Base-by-base conservation (phyloP, 2,329 filamentous ascomycete genomes). In the Ophiostoma piceae region DNA sequence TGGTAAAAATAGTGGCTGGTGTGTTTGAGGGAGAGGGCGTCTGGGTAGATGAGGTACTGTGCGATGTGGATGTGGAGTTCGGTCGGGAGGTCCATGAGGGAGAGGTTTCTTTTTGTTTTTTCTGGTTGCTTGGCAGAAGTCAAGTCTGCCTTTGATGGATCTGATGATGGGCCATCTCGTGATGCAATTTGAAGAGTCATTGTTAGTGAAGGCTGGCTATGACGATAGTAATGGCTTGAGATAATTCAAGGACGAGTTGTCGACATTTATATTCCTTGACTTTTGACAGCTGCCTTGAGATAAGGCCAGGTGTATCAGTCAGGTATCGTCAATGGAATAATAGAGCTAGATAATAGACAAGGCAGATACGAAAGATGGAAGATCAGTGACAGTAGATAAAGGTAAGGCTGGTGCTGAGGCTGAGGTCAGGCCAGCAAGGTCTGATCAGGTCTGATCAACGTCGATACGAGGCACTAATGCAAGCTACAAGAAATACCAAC, bases 21-120 rank as follows among this genome's bases (percentile, higher is more conserved):
- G 76, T 91, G 88, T 75, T 91, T 91, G 19, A 92, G 79, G 0
- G 88, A 89, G 1, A 92, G 82, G 0, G 90, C 89, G 72, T 92
- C 89, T 0, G 90, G 90, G 72, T 92, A 92, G 41, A 84, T 84
- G 71, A 92, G 85, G 69, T 85, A 80, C 12, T 81, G 76, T 41
- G 85, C 80, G 69, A 92, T 88, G 67, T 86, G 82, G 1, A 89
- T 76, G 73, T 91, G 89, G n/a, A 92, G 81, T 74, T 92, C 90
- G 0, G 86, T 81, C 1, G 90, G 90, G 2, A 92, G 80, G 19
- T 79, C 77, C 76, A 83, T 80, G 8, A 65, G 35, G 4, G 12
- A 19, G 9, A 29, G 57, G 57, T 26, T n/a, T 51, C 4, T 51
- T 57, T 14, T 26, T 7, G 43, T n/a, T 43, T 43, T 14, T 43